Base-by-base conservation (phyloP, 2,329 filamentous ascomycete species). In the Alternaria panax region DNA sequence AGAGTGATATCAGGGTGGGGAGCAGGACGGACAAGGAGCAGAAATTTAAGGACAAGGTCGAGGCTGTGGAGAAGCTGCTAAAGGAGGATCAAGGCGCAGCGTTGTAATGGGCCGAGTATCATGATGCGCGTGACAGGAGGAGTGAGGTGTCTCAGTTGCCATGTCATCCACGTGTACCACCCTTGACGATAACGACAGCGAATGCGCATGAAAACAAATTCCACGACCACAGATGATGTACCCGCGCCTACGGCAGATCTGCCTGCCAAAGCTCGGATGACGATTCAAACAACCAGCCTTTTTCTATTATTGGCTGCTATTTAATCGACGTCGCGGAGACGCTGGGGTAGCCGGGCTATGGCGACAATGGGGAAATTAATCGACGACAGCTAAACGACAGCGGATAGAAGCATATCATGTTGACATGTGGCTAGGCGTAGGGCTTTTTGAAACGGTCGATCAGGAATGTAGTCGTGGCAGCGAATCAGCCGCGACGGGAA, bases 21-120 rank as follows among this genome's bases (percentile, higher is more conserved):
- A 90, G 90, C 27, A 88, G 92, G 72, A 96, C 90, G 70, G 93
- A 97, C 76, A 96, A 96, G 85, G 86, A 84, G 75, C 92, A 97
- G 80, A 87, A 87, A 2, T 90, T 91, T 34, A 85, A 88, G 73
- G 91, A 96, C 66, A 97, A 96, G 81, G 91, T 96, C 22, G 80
- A 79, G 24, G 84, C 83, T 51, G 86, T 90, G 32, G 80, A 86
- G 66, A 79, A 81, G 66, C 67, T 89, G 54, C 71, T 89, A 62
- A 69, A 69, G 52, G 66, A 66, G 8, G 76, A 76, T 36, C 80
- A 72, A 27, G 36, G 43, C 48, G 34, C 34, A n/a, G 45, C 45
- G 45, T 25, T 36, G 45, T 52, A 12, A 43, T 48, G 34, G n/a
- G 53, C 28, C 24, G 25, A 40, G 40, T 43, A 14, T 47, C 48